These are phyloP conservation scores for Triadica sebifera DNA, from an alignment of 345 rosid genomes.

Conservation along the genomic window DNA sequence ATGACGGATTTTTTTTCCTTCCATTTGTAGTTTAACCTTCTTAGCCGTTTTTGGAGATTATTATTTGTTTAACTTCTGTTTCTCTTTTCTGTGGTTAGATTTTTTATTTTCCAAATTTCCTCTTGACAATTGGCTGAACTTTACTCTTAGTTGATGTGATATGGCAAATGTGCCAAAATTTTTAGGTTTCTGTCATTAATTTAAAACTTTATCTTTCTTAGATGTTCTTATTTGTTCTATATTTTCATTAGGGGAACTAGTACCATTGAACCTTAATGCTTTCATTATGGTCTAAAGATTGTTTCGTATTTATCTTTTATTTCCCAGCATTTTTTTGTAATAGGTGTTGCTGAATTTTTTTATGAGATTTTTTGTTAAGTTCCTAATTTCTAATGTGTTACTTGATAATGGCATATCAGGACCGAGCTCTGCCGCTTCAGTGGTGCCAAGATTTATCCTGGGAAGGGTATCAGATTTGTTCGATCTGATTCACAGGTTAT, in stretches of 20 bases:
- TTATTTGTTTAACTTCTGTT: neutral
- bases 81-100: neutral
- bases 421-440: constrained; percentile 76
- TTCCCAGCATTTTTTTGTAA: too few species aligned
- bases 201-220: neutral
- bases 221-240: neutral
- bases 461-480: constrained; percentile 66
- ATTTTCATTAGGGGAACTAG: neutral
- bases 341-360: neutral
- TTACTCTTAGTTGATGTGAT: neutral
- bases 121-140: neutral
- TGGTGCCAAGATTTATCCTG: constrained; percentile 71
- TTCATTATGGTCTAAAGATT: neutral
- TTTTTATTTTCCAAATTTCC: too few species aligned
- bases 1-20: neutral
- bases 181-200: neutral
- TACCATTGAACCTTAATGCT: neutral
- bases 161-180: neutral
- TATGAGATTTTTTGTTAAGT: neutral
- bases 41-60: neutral
- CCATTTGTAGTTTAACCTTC: neutral
- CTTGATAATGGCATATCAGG: constrained; percentile 24
- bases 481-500: constrained; percentile 73
- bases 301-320: neutral
- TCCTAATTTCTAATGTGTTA: neutral